Evolutionary conservation across 2,329 filamentous ascomycete species (phyloP).

Genomic region (Verticillium isaacii): DNA sequence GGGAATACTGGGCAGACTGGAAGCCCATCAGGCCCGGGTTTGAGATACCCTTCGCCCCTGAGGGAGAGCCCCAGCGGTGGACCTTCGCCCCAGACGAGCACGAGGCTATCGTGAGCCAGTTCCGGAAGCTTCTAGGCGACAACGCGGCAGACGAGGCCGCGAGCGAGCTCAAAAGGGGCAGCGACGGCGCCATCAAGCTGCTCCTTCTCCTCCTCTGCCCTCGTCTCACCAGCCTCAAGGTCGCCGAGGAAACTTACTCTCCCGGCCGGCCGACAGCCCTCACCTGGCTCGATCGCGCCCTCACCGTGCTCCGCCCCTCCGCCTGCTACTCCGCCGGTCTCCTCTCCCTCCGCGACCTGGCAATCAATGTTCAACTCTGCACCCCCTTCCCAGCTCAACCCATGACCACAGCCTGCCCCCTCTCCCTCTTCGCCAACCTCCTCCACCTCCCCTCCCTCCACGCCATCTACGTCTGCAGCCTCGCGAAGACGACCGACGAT

Average conservation of each 20-base stretch:
- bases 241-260: neutral
- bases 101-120: neutral
- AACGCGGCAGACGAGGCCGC: neutral
- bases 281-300: neutral
- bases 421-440: neutral
- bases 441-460: neutral
- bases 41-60: neutral
- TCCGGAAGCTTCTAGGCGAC: neutral
- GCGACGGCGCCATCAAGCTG: constrained; percentile 1
- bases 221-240: constrained; percentile 1
- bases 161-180: neutral
- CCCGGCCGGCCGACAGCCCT: neutral
- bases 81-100: neutral
- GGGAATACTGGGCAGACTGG: constrained; percentile 2
- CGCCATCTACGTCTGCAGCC: neutral
- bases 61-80: neutral
- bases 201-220: constrained; percentile 1
- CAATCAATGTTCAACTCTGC: neutral
- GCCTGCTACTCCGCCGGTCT: neutral
- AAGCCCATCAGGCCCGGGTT: neutral
- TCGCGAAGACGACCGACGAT: neutral
- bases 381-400: too few relatives aligned
- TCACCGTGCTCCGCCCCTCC: neutral
- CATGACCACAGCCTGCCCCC: neutral
- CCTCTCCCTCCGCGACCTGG: neutral